Evolutionary conservation across 176 grass and related monocot species (phyloP), one percentile per base, ranked within the genome.

Genomic region (Oryza nivara): DNA sequence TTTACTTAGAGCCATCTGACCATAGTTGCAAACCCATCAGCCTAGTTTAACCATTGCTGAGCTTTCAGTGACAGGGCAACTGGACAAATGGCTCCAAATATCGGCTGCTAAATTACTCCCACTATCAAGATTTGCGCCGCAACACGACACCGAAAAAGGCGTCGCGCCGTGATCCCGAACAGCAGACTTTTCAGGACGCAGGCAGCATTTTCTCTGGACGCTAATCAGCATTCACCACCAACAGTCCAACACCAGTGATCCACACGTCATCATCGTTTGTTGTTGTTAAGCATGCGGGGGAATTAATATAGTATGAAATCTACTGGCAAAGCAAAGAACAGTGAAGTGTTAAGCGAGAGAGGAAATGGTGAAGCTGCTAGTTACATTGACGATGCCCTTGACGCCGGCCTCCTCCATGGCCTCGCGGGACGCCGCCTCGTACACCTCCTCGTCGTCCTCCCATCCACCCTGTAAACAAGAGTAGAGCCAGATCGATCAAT

Each of bases 351-450:
- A 26, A 28, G 9, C 9, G 68, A 40, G 17, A 16, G 20, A 14
- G 15, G n/a, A 26, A 77, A 35, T n/a, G n/a, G 51, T 35, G 35
- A 14, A 51, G 75, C 3, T 4, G 43, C 16, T 2, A 83, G 38
- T 73, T 92, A 97, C 90, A 84, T 88, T 77, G 63, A 94, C 82
- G 76, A 81, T 75, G 74, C 94, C 92, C 86, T 86, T 97, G 41
- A 97, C 88, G 73, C 94, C 94, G 43, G 94, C 94, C 89, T 97
- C 94, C 87, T 97, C 94, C 88, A 94, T 49, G 73, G 85, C 88
- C 86, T 97, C 94, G 19, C 94, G 90, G 45, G 77, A 85, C 5
- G 94, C 94, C 65, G 94, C 94, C 86, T 97, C 74, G 74, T 88
- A 76, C 3, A 94, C 86, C 79, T 89, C 93, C 77, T 97, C 94